A percentile compares a stretch with the other conserved stretches of the same genome.
These are phyloP conservation scores for Saussurea involucrata DNA, from an alignment of 129 eudicot genomes.

Conservation along the genomic window DNA sequence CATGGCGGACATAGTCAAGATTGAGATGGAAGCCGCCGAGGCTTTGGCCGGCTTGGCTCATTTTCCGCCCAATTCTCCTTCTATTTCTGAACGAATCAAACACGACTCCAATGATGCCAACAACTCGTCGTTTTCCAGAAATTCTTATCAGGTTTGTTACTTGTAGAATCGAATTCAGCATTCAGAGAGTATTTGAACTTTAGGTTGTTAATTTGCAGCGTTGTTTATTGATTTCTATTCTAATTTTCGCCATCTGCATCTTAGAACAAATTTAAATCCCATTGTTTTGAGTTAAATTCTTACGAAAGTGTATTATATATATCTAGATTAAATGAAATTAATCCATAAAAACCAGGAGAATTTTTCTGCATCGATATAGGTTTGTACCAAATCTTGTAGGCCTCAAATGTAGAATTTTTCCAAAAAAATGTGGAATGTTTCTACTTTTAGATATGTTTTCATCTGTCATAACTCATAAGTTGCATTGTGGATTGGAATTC, in stretches of 20 bases:
- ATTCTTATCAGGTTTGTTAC: constrained; percentile 19
- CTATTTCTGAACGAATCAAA: constrained; percentile 18
- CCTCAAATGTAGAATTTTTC: neutral
- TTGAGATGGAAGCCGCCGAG: constrained; percentile 75
- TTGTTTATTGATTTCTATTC: too few species aligned
- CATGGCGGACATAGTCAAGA: constrained; percentile 25
- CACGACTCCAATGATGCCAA: neutral
- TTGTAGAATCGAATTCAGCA: too few species aligned
- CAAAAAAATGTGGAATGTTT: too few species aligned
- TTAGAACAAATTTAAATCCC: too few species aligned
- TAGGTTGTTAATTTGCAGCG: neutral
- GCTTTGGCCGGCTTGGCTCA: constrained; percentile 62
- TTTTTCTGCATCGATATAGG: neutral
- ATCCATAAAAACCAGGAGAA: too few species aligned
- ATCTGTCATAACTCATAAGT: too few species aligned
- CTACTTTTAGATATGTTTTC: neutral
- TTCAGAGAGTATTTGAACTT: neutral
- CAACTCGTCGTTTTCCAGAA: constrained; percentile 2
- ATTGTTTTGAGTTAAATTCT: neutral
- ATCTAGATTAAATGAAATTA: too few species aligned
- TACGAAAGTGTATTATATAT: too few species aligned
- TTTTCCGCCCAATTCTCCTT: constrained; percentile 7
- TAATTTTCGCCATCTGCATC: too few species aligned
- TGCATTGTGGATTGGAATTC: neutral
- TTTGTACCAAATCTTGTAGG: neutral